Evolutionary conservation across 495 filamentous ascomycete genomes (phyloP), one percentile per base, ranked within the genome.

Genomic region (Aspergillus avenaceus): DNA sequence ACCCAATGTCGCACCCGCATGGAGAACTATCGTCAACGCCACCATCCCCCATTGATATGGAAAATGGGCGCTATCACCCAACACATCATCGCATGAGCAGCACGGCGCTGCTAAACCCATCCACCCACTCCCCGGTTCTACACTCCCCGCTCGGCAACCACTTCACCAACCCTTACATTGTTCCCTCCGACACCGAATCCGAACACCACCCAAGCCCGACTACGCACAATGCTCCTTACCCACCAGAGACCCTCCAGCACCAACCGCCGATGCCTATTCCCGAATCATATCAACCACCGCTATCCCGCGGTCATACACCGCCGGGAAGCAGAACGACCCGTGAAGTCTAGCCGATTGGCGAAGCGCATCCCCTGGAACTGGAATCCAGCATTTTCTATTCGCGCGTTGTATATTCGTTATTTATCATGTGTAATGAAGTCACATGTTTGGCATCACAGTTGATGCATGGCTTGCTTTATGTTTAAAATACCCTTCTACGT

Each of bases 191-290:
- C 28, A 16, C 19, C 9, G 40, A 49, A 40, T 45, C 42, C 11
- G n/a, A 12, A 3, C 34, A 29, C 29, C 8, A 19, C 36, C 14
- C 54, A 4, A 46, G 47, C n/a, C 25, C 45, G 11, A 41, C 46
- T 8, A 44, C 28, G 23, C 36, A 41, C 28, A 23, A 32, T 11
- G 29, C 31, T 16, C 51, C 50, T 19, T 48, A 54, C 14, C 52
- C 49, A 24, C 52, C 53, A 7, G 43, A 42, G 13, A 28, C 37
- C 1, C 56, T 62, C 19, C 55, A 62, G 40, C 63, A 70, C 43
- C 63, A 68, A 23, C 55, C 55, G 0, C 70, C 70, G 7, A 70
- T 73, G 26, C 67, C 70, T 34, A 55, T 73, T 27, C 64, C 66
- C 8, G 67, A 71, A 22, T 47, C 61, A 2, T 69, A 67, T 41